phyloP scores from a whole-genome alignment of 2,329 filamentous ascomycete genomes.

The Phaeophleospora eucalypticola region DNA sequence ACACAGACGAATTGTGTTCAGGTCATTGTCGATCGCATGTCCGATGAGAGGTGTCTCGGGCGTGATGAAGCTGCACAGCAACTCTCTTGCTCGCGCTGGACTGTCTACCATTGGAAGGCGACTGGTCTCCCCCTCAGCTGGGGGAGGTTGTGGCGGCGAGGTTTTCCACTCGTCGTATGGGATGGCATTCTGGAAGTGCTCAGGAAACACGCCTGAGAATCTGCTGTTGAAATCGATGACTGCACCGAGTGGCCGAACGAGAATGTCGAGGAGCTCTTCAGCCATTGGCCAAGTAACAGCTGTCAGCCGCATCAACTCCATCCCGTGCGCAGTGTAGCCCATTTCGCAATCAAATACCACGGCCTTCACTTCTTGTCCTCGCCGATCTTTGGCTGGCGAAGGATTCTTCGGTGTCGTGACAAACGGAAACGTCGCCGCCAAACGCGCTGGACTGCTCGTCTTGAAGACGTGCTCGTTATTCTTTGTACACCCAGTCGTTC shows the following conservation, averaged over 20 bases:
- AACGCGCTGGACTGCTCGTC: slow-evolving; percentile 66
- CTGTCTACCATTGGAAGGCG: slow-evolving; percentile 69
- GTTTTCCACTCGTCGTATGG: slow-evolving; percentile 43
- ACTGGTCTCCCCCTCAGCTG: slow-evolving; percentile 12
- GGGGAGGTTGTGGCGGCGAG: slow-evolving; percentile 10
- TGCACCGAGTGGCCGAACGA: slow-evolving; percentile 79
- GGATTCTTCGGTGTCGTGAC: slow-evolving; percentile 67
- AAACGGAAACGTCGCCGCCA: slow-evolving; percentile 78
- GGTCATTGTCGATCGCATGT: slow-evolving; percentile 91
- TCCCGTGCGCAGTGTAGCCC: slow-evolving; percentile 83
- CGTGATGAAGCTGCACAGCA: slow-evolving; percentile 72
- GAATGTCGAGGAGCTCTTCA: slow-evolving; percentile 70
- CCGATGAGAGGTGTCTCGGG: slow-evolving; percentile 81
- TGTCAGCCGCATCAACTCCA: slow-evolving; percentile 87
- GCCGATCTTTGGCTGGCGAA: slow-evolving; percentile 39
- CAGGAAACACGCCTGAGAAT: slow-evolving; percentile 79
- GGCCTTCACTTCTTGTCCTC: slow-evolving; percentile 45
- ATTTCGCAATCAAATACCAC: slow-evolving; percentile 96
- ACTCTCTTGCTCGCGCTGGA: slow-evolving; percentile 66
- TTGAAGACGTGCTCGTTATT: slow-evolving; percentile 82
- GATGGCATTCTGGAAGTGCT: slow-evolving; percentile 68
- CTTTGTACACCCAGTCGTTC: slow-evolving; percentile 72
- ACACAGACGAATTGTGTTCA: slow-evolving; percentile 78
- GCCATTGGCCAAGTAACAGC: slow-evolving; percentile 82
- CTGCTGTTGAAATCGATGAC: slow-evolving; percentile 87